phyloP scores from a whole-genome alignment of 352 stramenopile species.

The Phytophthora megakarya region DNA sequence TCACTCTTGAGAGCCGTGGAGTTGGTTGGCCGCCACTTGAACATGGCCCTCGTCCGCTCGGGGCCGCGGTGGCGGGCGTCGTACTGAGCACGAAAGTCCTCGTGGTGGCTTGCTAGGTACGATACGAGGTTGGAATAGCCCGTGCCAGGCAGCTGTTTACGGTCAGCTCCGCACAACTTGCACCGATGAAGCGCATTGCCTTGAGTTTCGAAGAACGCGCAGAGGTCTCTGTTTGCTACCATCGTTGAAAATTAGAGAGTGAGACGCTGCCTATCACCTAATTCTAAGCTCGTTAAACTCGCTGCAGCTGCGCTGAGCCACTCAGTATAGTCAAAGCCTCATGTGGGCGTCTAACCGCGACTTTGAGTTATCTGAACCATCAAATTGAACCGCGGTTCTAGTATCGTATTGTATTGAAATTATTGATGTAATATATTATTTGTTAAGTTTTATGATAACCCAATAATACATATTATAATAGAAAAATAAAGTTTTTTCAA shows the following conservation, averaged over 20 bases:
- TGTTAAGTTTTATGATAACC: too few relatives aligned
- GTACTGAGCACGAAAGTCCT: conserved; percentile 6
- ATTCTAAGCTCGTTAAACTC: too few relatives aligned
- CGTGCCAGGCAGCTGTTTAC: not conserved
- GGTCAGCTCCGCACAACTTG: not conserved
- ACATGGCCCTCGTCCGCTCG: not conserved
- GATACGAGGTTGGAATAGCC: conserved; percentile 10
- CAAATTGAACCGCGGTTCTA: too few relatives aligned
- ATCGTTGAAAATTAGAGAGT: conserved; percentile 8
- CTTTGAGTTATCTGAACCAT: too few relatives aligned
- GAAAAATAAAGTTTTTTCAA: too few relatives aligned
- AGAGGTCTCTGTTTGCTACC: conserved; percentile 1
- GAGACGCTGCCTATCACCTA: too few relatives aligned
- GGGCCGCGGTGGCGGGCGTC: not conserved
- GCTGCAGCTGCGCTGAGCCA: too few relatives aligned
- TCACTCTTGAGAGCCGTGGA: conserved; percentile 4
- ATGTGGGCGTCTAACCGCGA: too few relatives aligned
- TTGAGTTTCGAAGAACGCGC: conserved; percentile 7
- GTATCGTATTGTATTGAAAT: too few relatives aligned
- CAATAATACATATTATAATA: too few relatives aligned
- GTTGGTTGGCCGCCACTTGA: not conserved
- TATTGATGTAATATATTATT: too few relatives aligned
- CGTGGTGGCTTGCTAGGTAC: conserved; percentile 3
- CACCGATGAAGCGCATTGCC: conserved; percentile 2
- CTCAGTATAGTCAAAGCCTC: too few relatives aligned